Base-by-base conservation (phyloP, 805 yeast species). In the Maudiozyma turicensis region DNA sequence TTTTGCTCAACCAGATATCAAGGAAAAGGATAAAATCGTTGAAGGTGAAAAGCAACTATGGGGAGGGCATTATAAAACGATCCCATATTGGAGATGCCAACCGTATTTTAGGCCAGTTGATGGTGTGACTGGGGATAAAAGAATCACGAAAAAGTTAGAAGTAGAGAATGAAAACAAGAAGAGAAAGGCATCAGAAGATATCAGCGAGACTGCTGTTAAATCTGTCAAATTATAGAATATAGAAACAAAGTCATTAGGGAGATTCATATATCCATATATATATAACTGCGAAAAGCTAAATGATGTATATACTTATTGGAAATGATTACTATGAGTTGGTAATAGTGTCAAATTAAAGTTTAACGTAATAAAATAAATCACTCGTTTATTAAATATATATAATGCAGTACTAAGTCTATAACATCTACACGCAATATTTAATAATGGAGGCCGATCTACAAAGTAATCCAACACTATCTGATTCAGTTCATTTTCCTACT, bases 41-140 rank as follows among this genome's bases (percentile, higher is more conserved):
- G 70, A 67, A 7, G 88, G 89, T 0, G 78, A 75, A 6, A 57
- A 60, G 37, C 80, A 80, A 56, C 60, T 67, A 28, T 84, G 95
- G 90, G 95, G 95, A 44, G 95, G 95, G 0, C 58, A 73, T 11
- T 91, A 93, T 64, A 80, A 81, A 63, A 76, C 74, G 5, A 79
- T 91, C 13, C 98, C 99, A 1, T 89, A 84, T 64, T 91, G 98
- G 98, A 76, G 98, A 59, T 82, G 95, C 55, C 99, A 91, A 68
- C 99, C 99, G 2, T 85, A 86, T 63, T 91, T 91, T 73, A 75
- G 99, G 58, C 81, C 83, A 2, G 96, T 91, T 1, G 78, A 87
- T 63, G 98, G 98, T 26, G 80, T 78, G 3, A 72, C 75, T 30
- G 79, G 76, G 28, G 78, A 76, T 51, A 64, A 66, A 52, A 58